Evolutionary conservation across 495 filamentous ascomycete species (phyloP).

Genomic region (Lentithecium fluviatile): DNA sequence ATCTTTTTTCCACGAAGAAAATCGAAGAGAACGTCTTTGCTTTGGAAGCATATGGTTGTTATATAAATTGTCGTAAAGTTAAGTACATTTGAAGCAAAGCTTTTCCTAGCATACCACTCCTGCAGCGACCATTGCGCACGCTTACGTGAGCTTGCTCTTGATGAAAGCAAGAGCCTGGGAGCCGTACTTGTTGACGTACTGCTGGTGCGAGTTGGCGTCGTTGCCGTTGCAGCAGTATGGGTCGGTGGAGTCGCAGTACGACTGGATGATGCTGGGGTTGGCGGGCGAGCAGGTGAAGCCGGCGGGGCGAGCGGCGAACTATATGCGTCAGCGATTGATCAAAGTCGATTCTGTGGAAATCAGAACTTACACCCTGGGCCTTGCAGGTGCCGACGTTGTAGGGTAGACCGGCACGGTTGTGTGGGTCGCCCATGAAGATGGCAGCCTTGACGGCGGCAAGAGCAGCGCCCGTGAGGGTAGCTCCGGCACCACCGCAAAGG

Average conservation of each 20-base stretch:
- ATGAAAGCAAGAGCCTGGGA: conserved; percentile 56
- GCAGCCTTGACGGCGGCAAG: conserved; percentile 57
- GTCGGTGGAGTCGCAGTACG: conserved; percentile 62
- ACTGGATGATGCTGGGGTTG: conserved; percentile 53
- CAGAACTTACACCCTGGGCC: conserved; percentile 55
- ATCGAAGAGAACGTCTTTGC: too few species aligned
- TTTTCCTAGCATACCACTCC: too few species aligned
- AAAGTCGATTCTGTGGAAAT: background rate
- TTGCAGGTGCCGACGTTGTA: conserved; percentile 63
- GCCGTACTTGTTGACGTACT: conserved; percentile 61
- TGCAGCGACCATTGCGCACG: too few species aligned
- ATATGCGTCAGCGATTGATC: background rate
- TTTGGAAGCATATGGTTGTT: too few species aligned
- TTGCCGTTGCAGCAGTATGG: conserved; percentile 66
- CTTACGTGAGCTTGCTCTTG: conserved; percentile 44
- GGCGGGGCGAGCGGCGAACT: conserved; percentile 58
- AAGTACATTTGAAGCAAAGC: too few species aligned
- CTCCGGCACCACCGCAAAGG: conserved; percentile 56
- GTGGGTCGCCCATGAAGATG: conserved; percentile 64
- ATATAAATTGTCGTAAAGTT: too few species aligned
- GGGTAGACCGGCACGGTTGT: conserved; percentile 52
- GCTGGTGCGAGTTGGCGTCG: conserved; percentile 56
- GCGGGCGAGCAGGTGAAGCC: conserved; percentile 56
- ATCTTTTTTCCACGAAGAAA: too few species aligned
- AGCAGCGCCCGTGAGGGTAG: conserved; percentile 49